Base-by-base conservation (phyloP, 2,329 filamentous ascomycete genomes). In the Leptographium galeiforme region DNA sequence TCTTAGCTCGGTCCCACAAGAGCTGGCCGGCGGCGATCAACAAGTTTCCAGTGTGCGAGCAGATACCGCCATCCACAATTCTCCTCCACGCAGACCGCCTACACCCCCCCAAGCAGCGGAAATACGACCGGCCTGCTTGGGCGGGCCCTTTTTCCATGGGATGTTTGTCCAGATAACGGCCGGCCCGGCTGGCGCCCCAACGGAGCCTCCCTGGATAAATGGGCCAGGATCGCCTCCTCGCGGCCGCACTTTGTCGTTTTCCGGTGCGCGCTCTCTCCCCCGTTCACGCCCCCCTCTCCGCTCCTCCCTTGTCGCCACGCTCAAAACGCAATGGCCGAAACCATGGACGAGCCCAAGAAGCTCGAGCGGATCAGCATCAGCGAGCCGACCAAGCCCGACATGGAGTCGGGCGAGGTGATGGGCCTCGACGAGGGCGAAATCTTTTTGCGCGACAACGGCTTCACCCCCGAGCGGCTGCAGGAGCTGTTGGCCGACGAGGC, bases 371-470 rank as follows among this genome's bases (percentile, higher is more conserved):
- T 33, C 41, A 34, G 32, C n/a, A 41, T 46, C 13, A 32, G 50
- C 43, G 41, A 51, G 12, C 41, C 32, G 16, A 33, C 10, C 25
- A 50, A 45, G 43, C 13, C 6, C 7, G 50, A 51, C 33, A 16
- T 51, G 4, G 50, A 46, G 12, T 8, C 25, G 7, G 50, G 50
- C 8, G 50, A 51, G 18, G 50, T 46, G 32, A 13, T 10, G 12
- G 41, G 36, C 33, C 50, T 51, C n/a, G 50, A 51, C 30, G 50
- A 51, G 7, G 50, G 41, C 32, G 50, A 51, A 13, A 39, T 51
- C 33, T 51, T 51, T 30, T 33, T 51, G 30, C 50, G 50, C 33
- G 41, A 51, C 40, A 38, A 51, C 18, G 14, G 16, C 43, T 51
- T 46, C 14, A 39, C 32, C 33, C 40, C 19, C 8, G 50, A 45